These are phyloP conservation scores for Chenopodium album DNA, from an alignment of 148 eudicot genomes.

Conservation along the genomic window DNA sequence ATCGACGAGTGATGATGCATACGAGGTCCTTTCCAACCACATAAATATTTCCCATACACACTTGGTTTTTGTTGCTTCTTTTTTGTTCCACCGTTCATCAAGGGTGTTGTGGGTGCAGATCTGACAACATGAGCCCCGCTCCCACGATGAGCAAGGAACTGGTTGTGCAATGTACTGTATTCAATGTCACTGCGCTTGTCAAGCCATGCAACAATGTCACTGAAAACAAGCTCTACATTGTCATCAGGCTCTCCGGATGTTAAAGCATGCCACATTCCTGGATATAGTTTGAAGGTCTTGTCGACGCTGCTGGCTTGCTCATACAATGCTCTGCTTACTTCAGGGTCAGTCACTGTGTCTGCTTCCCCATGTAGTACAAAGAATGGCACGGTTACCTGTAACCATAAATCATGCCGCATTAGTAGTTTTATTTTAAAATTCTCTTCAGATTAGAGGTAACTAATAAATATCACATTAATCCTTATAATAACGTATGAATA, in stretches of 20 bases:
- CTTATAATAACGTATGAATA: not conserved
- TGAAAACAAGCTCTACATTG: slow-evolving; percentile 73
- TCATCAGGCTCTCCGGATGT: slow-evolving; percentile 87
- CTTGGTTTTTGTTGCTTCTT: slow-evolving; percentile 25
- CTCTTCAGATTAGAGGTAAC: not conserved
- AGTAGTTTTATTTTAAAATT: not conserved
- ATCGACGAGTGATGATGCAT: slow-evolving; percentile 63
- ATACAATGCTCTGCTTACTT: slow-evolving; percentile 86
- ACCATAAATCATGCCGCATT: not conserved
- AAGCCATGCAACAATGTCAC: slow-evolving; percentile 81
- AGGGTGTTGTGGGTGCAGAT: slow-evolving; percentile 28
- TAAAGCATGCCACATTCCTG: slow-evolving; percentile 96
- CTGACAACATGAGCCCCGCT: slow-evolving; percentile 13
- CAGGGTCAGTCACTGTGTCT: slow-evolving; percentile 91
- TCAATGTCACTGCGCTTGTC: slow-evolving; percentile 43
- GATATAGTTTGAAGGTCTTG: slow-evolving; percentile 88
- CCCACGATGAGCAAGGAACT: slow-evolving; percentile 15
- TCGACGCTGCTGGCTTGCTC: slow-evolving; percentile 72
- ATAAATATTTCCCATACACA: slow-evolving; percentile 46
- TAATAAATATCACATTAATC: not conserved
- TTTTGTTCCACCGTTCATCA: not conserved
- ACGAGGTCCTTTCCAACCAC: slow-evolving; percentile 73
- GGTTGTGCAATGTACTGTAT: slow-evolving; percentile 4
- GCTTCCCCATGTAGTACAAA: slow-evolving; percentile 94
- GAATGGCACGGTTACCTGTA: slow-evolving; percentile 83